Percentiles rank a stretch among this genome's conserved stretches.
These are phyloP conservation scores for Sechiopsis laciniata DNA, from an alignment of 306 rosid species.

Conservation along the genomic window DNA sequence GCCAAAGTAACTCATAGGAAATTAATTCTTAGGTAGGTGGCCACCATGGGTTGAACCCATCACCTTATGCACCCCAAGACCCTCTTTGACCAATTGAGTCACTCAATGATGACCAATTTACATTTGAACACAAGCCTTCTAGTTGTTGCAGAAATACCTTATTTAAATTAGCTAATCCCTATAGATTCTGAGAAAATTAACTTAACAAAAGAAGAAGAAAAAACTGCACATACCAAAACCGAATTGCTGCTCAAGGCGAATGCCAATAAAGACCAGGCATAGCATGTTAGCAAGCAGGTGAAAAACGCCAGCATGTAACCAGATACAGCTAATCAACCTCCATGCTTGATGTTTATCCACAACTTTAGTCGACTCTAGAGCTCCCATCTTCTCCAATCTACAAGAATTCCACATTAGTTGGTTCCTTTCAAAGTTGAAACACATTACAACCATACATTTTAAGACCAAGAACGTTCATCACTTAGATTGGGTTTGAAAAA, in stretches of 20 bases:
- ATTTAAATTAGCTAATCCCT: constrained; percentile 4
- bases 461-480: neutral
- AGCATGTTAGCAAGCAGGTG: constrained; percentile 73
- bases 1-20: too few species aligned
- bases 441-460: neutral
- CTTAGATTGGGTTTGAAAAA: neutral
- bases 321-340: constrained; percentile 82
- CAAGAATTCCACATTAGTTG: constrained; percentile 8
- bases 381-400: constrained; percentile 80
- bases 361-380: constrained; percentile 46
- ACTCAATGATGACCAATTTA: too few species aligned
- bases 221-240: constrained; percentile 55
- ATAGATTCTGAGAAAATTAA: neutral
- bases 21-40: too few species aligned
- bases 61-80: too few species aligned
- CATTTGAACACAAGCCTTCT: neutral
- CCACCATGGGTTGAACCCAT: too few species aligned
- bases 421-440: neutral
- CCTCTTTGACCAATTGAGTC: too few species aligned
- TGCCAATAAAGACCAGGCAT: constrained; percentile 71
- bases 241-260: constrained; percentile 82
- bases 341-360: constrained; percentile 64
- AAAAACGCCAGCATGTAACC: constrained; percentile 86
- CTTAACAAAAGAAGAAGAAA: neutral
- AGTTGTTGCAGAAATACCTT: neutral